Evolutionary conservation across 371 early-diverging fungal species (phyloP), one percentile per base, ranked within the genome.

Genomic region (Dipsacomyces acuminosporus): DNA sequence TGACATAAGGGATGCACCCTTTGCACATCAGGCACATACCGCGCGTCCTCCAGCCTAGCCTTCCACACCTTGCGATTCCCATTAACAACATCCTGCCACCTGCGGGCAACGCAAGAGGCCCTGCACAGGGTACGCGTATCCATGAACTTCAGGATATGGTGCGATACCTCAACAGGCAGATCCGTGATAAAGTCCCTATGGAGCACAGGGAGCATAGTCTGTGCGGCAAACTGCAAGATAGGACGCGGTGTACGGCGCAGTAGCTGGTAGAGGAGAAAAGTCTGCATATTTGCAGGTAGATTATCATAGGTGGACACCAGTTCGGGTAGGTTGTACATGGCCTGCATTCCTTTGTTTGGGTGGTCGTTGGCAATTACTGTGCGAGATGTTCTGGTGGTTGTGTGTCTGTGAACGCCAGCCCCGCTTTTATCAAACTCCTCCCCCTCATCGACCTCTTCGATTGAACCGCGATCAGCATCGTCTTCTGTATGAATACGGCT

Each of bases 121-220:
- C 83, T 78, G 49, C 87, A 86, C 25, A 96, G 76, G 25, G 86
- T 77, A 11, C 74, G 62, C 8, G 86, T 74, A 51, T 94, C 97
- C 55, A 94, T 76, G 56, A 84, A 86, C 18, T 78, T 71, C 22
- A 95, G 77, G 45, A 95, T 80, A 50, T 88, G 84, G 49, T 82
- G 81, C 13, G 82, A 65, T 5, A 94, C 72, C 56, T 89, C 87
- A 11, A 77, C 56, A 0, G 98, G 98, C 50, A 95, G 72, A 7
- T 82, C 77, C 11, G 82, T 78, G n/a, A 94, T 44, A 58, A 94
- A 90, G 73, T 96, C 94, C 46, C 84, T 79, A 62, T 90, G 88
- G 54, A 95, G 79, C 6, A 84, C 82, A 0, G 92, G 88, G 30
- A 82, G 76, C 44, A 93, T 81, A 11, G 86, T 66, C 14, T 84